Base-by-base conservation (phyloP, 1,139 yeast species). In the Hyphopichia khmerensis region DNA sequence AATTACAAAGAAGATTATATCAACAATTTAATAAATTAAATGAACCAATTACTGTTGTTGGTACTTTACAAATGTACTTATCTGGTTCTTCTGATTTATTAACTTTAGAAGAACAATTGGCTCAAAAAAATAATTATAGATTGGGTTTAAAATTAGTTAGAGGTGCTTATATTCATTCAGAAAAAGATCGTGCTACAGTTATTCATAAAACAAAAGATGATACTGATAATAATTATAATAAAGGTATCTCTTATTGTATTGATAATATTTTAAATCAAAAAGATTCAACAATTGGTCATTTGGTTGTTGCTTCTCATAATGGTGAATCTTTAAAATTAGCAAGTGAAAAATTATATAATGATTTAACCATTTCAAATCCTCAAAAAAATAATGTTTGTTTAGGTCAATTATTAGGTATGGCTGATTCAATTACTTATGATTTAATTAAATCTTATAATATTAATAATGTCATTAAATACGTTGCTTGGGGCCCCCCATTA, bases 401-500 rank as follows among this genome's bases (percentile, higher is more conserved):
- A 56, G 98, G 95, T 36, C 98, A 91, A 69, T 78, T 93, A 52
- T 72, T 91, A 59, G 99, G 99, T 36, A 93, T 93, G 98, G 95
- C 96, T 43, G 98, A 93, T 64, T 84, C 85, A 55, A 80, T 88
- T 48, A 89, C 96, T 33, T 78, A 79, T 59, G 88, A 85, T 52
- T 75, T 93, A 57, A 80, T 88, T 48, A 67, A 72, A 40, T 74
- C 81, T 41, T 74, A 80, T 51, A 78, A 82, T 37, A 88, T 81
- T 45, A 82, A 79, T 52, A 86, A 86, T 57, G 87, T 93, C 44
- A 84, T 91, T 67, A 91, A 91, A 66, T 93, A 91, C 61, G 96
- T 93, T 50, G 96, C 98, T 15, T 93, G 98, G 97, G 98, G 98
- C 9, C 98, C 98, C 33, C 95, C 96, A 44, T 69, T 81, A 52